A percentile compares a stretch with the other conserved stretches of the same genome.
Conservation (phyloP, 805 yeast genomes). For the Barnettozyma salicaria region DNA sequence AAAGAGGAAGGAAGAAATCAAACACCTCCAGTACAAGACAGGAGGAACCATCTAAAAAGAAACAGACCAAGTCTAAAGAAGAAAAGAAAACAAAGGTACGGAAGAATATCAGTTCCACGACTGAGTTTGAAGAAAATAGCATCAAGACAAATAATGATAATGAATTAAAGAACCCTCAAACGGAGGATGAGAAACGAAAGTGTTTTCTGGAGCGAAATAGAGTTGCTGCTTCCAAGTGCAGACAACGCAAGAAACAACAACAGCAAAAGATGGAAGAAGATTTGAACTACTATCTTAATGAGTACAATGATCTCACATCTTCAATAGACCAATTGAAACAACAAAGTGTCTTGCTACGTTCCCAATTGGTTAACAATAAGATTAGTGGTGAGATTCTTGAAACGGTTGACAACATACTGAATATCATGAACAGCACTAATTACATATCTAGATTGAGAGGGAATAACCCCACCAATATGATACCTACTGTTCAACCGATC, state of each 20-base stretch:
- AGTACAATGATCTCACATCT: conserved; percentile 58
- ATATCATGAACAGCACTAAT: conserved; percentile 20
- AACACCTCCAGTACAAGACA: neutral
- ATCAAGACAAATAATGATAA: conserved; percentile 8
- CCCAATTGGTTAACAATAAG: conserved; percentile 31
- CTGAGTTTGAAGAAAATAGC: neutral
- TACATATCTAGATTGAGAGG: conserved; percentile 25
- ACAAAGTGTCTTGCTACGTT: conserved; percentile 46
- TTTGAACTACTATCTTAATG: conserved; percentile 59
- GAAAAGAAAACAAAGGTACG: neutral
- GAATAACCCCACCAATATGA: conserved; percentile 21
- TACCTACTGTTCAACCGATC: conserved; percentile 28
- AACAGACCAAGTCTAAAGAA: conserved; percentile 2
- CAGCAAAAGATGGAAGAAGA: conserved; percentile 78
- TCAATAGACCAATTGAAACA: conserved; percentile 56
- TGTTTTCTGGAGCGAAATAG: conserved; percentile 84
- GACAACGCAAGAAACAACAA: conserved; percentile 89
- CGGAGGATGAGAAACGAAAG: conserved; percentile 72
- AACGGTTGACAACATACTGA: conserved; percentile 24
- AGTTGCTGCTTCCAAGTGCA: conserved; percentile 91
- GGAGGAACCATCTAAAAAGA: conserved; percentile 6
- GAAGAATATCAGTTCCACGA: too few relatives aligned
- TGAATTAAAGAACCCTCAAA: too few relatives aligned
- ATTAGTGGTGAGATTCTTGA: conserved; percentile 40
- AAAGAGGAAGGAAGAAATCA: conserved; percentile 15